Percentiles rank a stretch among this genome's conserved stretches.
phyloP scores from a whole-genome alignment of 2,329 filamentous ascomycete genomes.

The Dactylellina cionopaga region DNA sequence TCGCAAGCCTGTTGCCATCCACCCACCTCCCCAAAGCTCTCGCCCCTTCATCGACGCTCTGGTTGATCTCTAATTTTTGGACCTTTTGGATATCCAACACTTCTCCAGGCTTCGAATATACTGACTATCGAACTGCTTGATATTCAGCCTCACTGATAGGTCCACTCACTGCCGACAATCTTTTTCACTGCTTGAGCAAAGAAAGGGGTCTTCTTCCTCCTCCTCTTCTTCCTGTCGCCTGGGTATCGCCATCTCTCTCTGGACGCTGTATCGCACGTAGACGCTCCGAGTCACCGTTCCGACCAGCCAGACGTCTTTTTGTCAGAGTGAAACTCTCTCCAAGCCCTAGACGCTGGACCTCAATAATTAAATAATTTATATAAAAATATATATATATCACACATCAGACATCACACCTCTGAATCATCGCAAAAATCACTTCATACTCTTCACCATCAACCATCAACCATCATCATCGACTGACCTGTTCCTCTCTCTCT shows the following conservation, averaged over 20 bases:
- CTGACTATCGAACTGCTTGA: background rate
- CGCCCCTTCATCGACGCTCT: slow-evolving; percentile 5
- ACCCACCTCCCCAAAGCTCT: slow-evolving; percentile 3
- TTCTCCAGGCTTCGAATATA: slow-evolving; percentile 14
- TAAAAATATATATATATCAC: no score
- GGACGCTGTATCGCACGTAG: background rate
- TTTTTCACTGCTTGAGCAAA: slow-evolving; percentile 21
- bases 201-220: slow-evolving; percentile 41
- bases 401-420: no score
- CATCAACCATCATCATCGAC: slow-evolving; percentile 13
- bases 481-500: background rate
- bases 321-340: background rate
- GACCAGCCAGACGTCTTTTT: background rate
- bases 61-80: slow-evolving; percentile 8
- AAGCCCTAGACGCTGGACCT: background rate
- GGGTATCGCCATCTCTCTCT: background rate
- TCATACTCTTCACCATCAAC: background rate
- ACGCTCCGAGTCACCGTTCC: background rate
- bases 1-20: slow-evolving; percentile 13
- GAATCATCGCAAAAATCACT: background rate
- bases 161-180: background rate
- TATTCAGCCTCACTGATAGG: background rate
- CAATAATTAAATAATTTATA: background rate
- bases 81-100: background rate
- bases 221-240: background rate